phyloP scores from a whole-genome alignment of 805 yeast genomes.

The Metschnikowia dekortorum region DNA sequence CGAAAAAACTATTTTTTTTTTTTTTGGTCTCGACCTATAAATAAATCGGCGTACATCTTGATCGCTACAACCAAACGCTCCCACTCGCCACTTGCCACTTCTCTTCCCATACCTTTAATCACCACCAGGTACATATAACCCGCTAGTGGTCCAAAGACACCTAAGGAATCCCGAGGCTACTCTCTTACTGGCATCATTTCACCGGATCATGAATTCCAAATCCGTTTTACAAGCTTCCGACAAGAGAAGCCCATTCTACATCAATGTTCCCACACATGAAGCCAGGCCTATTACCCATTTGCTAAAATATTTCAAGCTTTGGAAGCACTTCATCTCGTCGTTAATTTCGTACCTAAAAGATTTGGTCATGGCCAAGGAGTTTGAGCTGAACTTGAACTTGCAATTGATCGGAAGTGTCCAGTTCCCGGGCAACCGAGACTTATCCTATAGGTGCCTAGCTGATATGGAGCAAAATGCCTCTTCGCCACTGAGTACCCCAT shows the following conservation, averaged over 20 bases:
- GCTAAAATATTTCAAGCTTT: constrained; percentile 34
- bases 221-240: constrained; percentile 29
- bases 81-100: not conserved
- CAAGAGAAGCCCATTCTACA: constrained; percentile 34
- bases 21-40: not conserved
- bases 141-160: not conserved
- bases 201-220: constrained; percentile 2
- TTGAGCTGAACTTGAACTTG: constrained; percentile 29
- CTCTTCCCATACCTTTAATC: not conserved
- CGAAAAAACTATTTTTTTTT: not conserved
- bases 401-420: constrained; percentile 37
- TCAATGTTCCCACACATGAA: constrained; percentile 36
- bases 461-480: constrained; percentile 12
- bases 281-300: constrained; percentile 38
- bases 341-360: constrained; percentile 38
- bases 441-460: constrained; percentile 20
- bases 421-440: constrained; percentile 44
- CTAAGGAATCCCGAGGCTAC: not conserved
- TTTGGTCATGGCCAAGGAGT: constrained; percentile 45
- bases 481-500: constrained; percentile 10
- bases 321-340: constrained; percentile 38
- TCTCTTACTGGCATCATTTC: not conserved
- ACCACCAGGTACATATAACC: not conserved
- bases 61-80: not conserved
- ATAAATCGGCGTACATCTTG: not conserved